Percentiles rank a stretch among this genome's conserved stretches.
phyloP scores from a whole-genome alignment of 192 early-diverging fungal species.

The Backusella liffmaniae region DNA sequence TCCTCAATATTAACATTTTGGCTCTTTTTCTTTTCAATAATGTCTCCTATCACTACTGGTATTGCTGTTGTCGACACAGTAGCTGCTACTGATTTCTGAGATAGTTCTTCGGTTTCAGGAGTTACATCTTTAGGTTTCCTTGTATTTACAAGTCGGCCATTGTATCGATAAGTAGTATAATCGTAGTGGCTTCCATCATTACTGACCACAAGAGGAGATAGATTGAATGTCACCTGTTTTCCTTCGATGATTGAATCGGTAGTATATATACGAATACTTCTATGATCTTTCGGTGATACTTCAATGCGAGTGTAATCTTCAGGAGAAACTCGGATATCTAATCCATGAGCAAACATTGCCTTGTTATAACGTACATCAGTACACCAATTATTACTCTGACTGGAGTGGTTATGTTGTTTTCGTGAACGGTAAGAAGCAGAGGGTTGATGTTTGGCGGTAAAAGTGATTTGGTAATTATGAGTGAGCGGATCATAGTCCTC shows the following conservation, averaged over 20 bases:
- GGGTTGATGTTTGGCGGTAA: constrained; percentile 39
- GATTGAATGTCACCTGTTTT: constrained; percentile 15
- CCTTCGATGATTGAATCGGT: constrained; percentile 17
- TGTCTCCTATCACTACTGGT: neutral
- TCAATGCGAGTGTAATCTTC: constrained; percentile 42
- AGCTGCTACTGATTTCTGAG: neutral
- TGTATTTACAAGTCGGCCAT: constrained; percentile 8
- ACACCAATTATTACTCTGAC: constrained; percentile 25
- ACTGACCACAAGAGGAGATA: neutral
- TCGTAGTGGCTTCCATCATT: neutral
- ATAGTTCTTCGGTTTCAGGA: neutral
- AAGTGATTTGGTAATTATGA: constrained; percentile 42
- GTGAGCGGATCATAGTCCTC: constrained; percentile 41
- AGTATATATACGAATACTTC: constrained; percentile 11
- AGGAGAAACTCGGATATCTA: constrained; percentile 44
- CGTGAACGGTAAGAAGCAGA: constrained; percentile 29
- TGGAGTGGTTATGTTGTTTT: constrained; percentile 14
- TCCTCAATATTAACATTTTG: neutral
- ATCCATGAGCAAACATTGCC: constrained; percentile 43
- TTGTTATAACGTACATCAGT: constrained; percentile 46
- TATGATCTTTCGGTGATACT: neutral
- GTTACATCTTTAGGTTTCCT: neutral
- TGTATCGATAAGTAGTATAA: neutral
- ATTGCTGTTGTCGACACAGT: neutral
- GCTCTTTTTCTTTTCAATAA: neutral